Conservation (phyloP, 164 flowering plant species). For the Nymphaea thermarum region DNA sequence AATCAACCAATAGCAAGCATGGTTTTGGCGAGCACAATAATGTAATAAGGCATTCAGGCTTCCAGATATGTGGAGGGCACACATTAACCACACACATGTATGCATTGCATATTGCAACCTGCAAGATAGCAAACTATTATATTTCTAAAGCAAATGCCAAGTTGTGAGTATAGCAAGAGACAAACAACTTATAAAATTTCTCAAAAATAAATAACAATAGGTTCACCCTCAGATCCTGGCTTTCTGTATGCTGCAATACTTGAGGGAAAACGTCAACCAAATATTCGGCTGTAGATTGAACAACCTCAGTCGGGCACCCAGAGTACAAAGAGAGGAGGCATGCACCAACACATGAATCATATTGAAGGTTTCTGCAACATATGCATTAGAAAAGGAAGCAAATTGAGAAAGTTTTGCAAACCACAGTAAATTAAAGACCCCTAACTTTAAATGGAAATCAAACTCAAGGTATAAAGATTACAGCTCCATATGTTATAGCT, state of each 20-base stretch:
- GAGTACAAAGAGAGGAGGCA: constrained; percentile 65
- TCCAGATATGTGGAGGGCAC: constrained; percentile 82
- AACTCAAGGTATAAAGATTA: too few relatives aligned
- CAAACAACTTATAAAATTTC: not conserved
- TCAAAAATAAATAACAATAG: not conserved
- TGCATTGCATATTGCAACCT: constrained; percentile 75
- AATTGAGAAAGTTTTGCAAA: too few relatives aligned
- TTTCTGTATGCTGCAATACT: constrained; percentile 47
- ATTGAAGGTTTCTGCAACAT: constrained; percentile 45
- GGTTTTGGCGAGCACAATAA: constrained; percentile 42
- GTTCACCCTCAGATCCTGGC: constrained; percentile 78
- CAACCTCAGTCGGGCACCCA: constrained; percentile 55
- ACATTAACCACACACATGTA: constrained; percentile 53
- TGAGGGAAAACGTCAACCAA: constrained; percentile 38
- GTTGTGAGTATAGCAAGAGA: not conserved
- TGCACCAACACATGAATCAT: constrained; percentile 73
- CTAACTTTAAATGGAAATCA: too few relatives aligned
- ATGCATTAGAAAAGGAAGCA: not conserved
- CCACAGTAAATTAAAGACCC: too few relatives aligned
- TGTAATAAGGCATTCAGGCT: constrained; percentile 51
- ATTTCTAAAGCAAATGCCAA: not conserved
- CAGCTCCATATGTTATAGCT: too few relatives aligned
- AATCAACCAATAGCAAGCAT: constrained; percentile 44
- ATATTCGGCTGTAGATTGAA: constrained; percentile 58
- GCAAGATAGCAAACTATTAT: constrained; percentile 8